Percentiles rank a stretch among this genome's conserved stretches.
Evolutionary conservation across 2,329 filamentous ascomycete genomes (phyloP).

Genomic region (Phialemonium atrogriseum): DNA sequence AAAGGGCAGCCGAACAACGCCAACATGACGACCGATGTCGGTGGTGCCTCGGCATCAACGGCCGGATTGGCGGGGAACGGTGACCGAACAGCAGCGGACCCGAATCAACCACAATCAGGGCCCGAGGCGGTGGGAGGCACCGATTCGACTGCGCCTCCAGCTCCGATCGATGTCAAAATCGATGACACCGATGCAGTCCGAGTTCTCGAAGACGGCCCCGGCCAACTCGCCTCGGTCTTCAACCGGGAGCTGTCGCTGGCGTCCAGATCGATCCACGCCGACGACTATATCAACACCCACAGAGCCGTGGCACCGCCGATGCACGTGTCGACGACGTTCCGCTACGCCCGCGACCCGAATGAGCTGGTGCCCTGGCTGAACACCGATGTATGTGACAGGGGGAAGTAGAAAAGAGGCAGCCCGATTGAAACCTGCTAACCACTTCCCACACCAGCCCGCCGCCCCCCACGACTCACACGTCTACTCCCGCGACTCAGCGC

Average conservation of each 20-base stretch:
- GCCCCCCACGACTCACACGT: conserved; percentile 57
- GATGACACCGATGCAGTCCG: no score
- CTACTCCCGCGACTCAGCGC: conserved; percentile 74
- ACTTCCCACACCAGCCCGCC: conserved; percentile 29
- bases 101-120: no score
- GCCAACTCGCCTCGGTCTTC: conserved; percentile 20
- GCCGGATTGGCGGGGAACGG: no score
- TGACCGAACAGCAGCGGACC: no score
- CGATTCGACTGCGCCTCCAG: no score
- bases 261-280: conserved; percentile 72
- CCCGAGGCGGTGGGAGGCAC: no score
- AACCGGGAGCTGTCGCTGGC: conserved; percentile 44
- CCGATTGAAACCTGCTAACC: not conserved
- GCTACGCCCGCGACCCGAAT: conserved; percentile 66
- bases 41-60: no score
- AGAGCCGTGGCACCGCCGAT: conserved; percentile 80
- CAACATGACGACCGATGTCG: no score
- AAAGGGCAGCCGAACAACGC: no score
- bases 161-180: no score
- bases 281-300: conserved; percentile 65
- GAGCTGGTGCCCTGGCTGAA: conserved; percentile 47
- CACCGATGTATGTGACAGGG: conserved; percentile 47
- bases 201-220: no score
- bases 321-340: conserved; percentile 86
- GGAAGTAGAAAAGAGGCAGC: no score